phyloP scores from a whole-genome alignment of 768 basidiomycete species.

The Lanmaoa rubissima region DNA sequence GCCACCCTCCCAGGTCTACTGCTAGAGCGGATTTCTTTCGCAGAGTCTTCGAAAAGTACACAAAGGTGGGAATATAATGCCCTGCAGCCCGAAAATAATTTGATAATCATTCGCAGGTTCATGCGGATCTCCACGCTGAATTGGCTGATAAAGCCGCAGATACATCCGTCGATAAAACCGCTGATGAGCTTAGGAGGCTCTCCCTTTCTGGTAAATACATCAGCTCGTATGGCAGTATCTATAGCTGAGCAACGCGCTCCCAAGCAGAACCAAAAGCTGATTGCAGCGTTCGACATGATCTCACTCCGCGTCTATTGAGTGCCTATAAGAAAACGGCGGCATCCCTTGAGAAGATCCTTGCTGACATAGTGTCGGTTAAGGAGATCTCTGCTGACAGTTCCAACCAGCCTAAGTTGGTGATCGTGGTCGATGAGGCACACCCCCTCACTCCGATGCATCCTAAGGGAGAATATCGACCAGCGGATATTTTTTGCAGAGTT shows the following conservation, averaged over 20 bases:
- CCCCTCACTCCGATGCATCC: background rate
- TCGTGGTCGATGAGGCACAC: slow-evolving; percentile 17
- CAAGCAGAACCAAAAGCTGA: background rate
- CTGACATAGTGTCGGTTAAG: too few species aligned
- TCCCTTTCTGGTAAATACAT: background rate
- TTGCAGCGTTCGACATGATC: too few species aligned
- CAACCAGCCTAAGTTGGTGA: slow-evolving; percentile 3
- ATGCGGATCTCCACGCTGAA: background rate
- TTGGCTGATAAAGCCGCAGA: too few species aligned
- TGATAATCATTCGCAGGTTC: background rate
- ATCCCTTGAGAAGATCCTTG: background rate
- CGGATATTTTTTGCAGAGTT: slow-evolving; percentile 2
- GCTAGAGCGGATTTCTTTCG: background rate
- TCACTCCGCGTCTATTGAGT: background rate
- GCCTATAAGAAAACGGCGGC: background rate
- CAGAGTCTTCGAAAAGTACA: background rate
- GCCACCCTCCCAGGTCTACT: background rate
- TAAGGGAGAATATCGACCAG: background rate
- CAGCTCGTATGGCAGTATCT: too few species aligned
- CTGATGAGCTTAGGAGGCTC: background rate
- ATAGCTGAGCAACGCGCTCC: background rate
- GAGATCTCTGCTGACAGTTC: background rate
- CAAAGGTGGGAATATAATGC: background rate
- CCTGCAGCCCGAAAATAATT: too few species aligned
- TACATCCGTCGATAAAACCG: background rate